A percentile compares a stretch with the other conserved stretches of the same genome.
Conservation (phyloP, 805 yeast genomes). For the Torulaspora maleeae region DNA sequence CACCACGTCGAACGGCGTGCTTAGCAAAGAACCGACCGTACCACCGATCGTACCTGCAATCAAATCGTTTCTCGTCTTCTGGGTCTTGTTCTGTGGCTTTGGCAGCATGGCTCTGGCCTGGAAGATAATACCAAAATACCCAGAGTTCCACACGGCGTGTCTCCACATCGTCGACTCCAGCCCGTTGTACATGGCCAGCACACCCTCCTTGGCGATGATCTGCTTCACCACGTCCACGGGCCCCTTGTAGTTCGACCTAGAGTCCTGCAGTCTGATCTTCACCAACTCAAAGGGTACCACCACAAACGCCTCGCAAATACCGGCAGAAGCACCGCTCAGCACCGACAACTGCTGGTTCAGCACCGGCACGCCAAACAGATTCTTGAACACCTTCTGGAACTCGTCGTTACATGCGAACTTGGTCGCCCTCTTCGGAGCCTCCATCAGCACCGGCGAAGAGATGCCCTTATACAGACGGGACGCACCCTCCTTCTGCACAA, state of each 20-base stretch:
- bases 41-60: conserved; percentile 96
- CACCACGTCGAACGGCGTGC: conserved; percentile 97
- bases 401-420: conserved; percentile 98
- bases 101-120: conserved; percentile 81
- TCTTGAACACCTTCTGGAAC: conserved; percentile 82
- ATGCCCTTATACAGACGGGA: conserved; percentile 87
- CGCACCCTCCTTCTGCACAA: conserved; percentile 80
- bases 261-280: conserved; percentile 92
- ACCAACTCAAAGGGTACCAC: conserved; percentile 97
- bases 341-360: conserved; percentile 82
- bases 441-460: conserved; percentile 95
- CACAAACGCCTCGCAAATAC: conserved; percentile 93
- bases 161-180: conserved; percentile 97
- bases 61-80: conserved; percentile 80
- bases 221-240: conserved; percentile 75
- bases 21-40: conserved; percentile 88
- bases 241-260: conserved; percentile 71
- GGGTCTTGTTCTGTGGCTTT: conserved; percentile 60
- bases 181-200: conserved; percentile 84
- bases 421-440: conserved; percentile 98
- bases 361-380: conserved; percentile 58
- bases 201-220: conserved; percentile 71
- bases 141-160: conserved; percentile 95
- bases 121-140: conserved; percentile 92
- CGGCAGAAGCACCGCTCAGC: conserved; percentile 96